These are phyloP conservation scores for Aureobasidium namibiae DNA, from an alignment of 2,329 filamentous ascomycete species.

Conservation along the genomic window DNA sequence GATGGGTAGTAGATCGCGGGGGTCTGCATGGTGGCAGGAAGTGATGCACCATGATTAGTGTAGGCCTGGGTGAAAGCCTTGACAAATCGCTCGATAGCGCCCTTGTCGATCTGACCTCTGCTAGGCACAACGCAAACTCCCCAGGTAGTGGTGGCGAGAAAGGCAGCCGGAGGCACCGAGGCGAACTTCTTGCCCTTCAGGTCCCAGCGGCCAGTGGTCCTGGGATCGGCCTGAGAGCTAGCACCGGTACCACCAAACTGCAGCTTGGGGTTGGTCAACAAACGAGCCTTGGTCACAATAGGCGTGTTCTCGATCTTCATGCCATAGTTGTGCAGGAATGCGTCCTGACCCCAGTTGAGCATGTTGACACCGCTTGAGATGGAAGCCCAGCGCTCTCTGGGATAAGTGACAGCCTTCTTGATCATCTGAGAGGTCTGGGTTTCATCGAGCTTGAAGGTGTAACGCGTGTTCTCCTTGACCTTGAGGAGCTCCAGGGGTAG, in stretches of 20 bases:
- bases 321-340: slow-evolving; percentile 63
- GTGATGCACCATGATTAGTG: slow-evolving; percentile 50
- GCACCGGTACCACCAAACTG: slow-evolving; percentile 44
- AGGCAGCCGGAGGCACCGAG: slow-evolving; percentile 26
- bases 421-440: slow-evolving; percentile 78
- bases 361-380: slow-evolving; percentile 61
- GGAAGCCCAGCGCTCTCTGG: slow-evolving; percentile 55
- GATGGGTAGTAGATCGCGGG: slow-evolving; percentile 32
- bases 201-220: slow-evolving; percentile 73
- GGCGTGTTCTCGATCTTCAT: slow-evolving; percentile 59
- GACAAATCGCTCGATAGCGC: slow-evolving; percentile 45
- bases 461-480: slow-evolving; percentile 48
- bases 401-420: slow-evolving; percentile 78
- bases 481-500: slow-evolving; percentile 50
- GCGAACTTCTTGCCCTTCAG: slow-evolving; percentile 80
- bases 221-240: slow-evolving; percentile 47
- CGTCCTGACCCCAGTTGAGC: slow-evolving; percentile 61
- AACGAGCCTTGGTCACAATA: slow-evolving; percentile 55
- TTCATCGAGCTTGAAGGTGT: slow-evolving; percentile 50
- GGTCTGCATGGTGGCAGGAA: slow-evolving; percentile 34
- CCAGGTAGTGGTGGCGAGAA: slow-evolving; percentile 57
- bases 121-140: slow-evolving; percentile 58
- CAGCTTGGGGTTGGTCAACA: slow-evolving; percentile 65
- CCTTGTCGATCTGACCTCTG: slow-evolving; percentile 35
- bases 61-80: slow-evolving; percentile 56